A percentile compares a stretch with the other conserved stretches of the same genome.
These are phyloP conservation scores for Rauvolfia tetraphylla DNA, from an alignment of 257 asterid species.

Conservation along the genomic window DNA sequence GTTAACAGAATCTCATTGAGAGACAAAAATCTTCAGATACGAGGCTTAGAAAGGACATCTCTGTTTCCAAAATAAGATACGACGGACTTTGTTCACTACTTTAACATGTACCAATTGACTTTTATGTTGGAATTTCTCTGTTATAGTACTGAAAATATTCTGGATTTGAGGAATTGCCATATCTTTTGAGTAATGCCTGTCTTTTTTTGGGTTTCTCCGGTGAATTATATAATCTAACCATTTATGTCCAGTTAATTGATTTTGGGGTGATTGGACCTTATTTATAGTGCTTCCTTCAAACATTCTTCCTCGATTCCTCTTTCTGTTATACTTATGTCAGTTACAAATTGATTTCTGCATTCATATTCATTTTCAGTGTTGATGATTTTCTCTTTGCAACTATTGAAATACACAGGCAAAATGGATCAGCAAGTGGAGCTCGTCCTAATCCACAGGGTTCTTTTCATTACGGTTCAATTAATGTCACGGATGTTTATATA, in stretches of 20 bases:
- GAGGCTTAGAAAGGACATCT: background rate
- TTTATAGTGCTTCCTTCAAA: background rate
- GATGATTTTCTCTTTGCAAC: background rate
- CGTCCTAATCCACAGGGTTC: conserved; percentile 99
- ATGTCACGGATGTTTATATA: conserved; percentile 62
- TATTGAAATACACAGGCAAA: conserved; percentile 54
- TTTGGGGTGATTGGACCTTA: background rate
- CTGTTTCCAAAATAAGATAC: background rate
- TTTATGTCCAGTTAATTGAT: background rate
- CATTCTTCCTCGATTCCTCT: background rate
- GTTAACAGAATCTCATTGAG: background rate
- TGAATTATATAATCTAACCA: background rate
- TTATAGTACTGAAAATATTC: background rate
- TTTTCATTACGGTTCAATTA: conserved; percentile 78
- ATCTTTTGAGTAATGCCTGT: background rate
- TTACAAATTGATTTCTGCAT: background rate
- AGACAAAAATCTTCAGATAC: background rate
- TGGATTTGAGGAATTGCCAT: background rate
- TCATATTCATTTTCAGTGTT: background rate
- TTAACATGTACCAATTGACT: background rate
- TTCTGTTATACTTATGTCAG: background rate
- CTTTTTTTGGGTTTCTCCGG: background rate
- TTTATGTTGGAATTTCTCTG: background rate
- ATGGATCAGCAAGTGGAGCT: conserved; percentile 89
- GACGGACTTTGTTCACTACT: background rate